Percentiles rank a stretch among this genome's conserved stretches.
These are phyloP conservation scores for Pluteus cervinus DNA, from an alignment of 768 basidiomycete genomes.

Conservation along the genomic window DNA sequence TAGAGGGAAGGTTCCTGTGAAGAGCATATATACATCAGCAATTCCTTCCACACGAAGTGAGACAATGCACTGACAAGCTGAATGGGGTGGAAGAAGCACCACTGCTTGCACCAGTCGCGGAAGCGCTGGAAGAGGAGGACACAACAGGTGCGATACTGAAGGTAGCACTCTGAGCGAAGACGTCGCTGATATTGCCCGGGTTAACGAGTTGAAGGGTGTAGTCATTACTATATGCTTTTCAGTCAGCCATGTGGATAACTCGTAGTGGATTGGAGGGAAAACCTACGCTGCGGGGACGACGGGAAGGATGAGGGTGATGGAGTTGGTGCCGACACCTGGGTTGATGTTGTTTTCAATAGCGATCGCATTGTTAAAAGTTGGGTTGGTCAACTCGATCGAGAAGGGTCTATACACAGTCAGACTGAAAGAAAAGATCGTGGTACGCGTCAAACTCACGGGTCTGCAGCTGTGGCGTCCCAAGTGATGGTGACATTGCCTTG, in stretches of 20 bases:
- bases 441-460: slow-evolving; percentile 30
- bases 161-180: slow-evolving; percentile 29
- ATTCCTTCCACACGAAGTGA: no score
- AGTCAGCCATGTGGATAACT: not conserved
- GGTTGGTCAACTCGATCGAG: slow-evolving; percentile 42
- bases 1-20: no score
- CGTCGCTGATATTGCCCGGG: slow-evolving; percentile 36
- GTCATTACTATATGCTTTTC: slow-evolving; percentile 24
- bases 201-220: slow-evolving; percentile 46
- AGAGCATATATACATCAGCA: no score
- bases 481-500: slow-evolving; percentile 31
- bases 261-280: not conserved
- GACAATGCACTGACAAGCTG: no score
- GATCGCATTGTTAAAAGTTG: slow-evolving; percentile 42
- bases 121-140: slow-evolving; percentile 8
- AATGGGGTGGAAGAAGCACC: no score
- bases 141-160: slow-evolving; percentile 35
- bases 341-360: slow-evolving; percentile 53
- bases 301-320: slow-evolving; percentile 41
- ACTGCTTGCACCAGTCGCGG: slow-evolving; percentile 3
- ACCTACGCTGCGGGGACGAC: slow-evolving; percentile 42
- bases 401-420: slow-evolving; percentile 18
- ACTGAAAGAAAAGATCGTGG: not conserved
- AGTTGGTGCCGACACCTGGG: slow-evolving; percentile 24
- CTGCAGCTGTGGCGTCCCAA: slow-evolving; percentile 38